Evolutionary conservation across 2,329 filamentous ascomycete species (phyloP), one percentile per base, ranked within the genome.

Genomic region (Teratosphaeria epicoccoides): DNA sequence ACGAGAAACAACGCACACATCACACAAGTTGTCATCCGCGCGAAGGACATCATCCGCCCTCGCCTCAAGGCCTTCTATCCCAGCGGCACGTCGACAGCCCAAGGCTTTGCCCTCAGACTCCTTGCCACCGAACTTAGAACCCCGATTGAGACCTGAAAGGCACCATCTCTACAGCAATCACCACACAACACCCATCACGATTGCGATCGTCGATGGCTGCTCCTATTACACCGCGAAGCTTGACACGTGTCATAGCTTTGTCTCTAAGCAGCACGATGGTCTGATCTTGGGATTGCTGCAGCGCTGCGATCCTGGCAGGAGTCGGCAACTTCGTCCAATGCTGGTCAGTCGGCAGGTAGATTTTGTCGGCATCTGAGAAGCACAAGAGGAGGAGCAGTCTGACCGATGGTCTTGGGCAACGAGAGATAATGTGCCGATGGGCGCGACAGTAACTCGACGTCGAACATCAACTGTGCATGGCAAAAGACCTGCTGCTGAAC

Each of bases 161-260:
- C 24, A 14, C 51, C 52, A 24, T 55, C 48, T 22, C 49, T 46
- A 26, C 71, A 73, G 12, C 76, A 77, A 62, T 85, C 81, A n/a
- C 68, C 71, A n/a, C 49, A 47, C 2, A 46, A 47, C 24, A 46
- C 54, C 17, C 61, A 69, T 88, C 85, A 55, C 85, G 74, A 6
- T 84, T 78, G 40, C 84, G 71, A 1, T 85, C 85, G 57, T 80
- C 76, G 9, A 87, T 81, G n/a, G 88, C 70, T 9, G 84, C 75
- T 2, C 76, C 83, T 57, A 73, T 72, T 17, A 77, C 79, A 17
- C 78, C 77, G 12, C 82, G 72, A 11, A 76, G 65, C 60, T 81
- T 80, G 77, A 88, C 85, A 22, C 85, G 74, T 37, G 78, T 70
- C 6, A 82, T 84, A 78, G 88, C 85, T 57, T 88, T 86, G n/a